phyloP scores from a whole-genome alignment of 495 filamentous ascomycete genomes.

The Penicillium chermesinum region DNA sequence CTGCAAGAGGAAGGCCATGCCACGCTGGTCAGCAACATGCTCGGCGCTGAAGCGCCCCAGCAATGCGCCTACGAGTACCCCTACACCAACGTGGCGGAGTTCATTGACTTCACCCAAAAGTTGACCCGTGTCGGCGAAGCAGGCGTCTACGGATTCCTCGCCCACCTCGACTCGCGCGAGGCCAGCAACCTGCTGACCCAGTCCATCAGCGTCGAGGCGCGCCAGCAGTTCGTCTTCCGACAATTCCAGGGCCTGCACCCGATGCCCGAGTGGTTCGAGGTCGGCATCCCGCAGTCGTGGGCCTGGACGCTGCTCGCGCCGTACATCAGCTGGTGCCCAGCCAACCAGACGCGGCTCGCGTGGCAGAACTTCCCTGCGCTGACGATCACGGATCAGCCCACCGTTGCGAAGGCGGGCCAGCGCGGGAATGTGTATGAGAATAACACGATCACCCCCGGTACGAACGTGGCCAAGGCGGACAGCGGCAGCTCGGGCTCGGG shows the following conservation, averaged over 20 bases:
- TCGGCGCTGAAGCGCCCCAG: constrained; percentile 60
- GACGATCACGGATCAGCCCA: constrained; percentile 71
- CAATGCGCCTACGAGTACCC: constrained; percentile 84
- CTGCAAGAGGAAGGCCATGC: constrained; percentile 80
- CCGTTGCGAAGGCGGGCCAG: constrained; percentile 50
- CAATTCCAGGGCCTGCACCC: constrained; percentile 81
- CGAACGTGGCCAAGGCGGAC: constrained; percentile 23
- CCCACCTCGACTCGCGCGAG: constrained; percentile 73
- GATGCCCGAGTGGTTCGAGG: constrained; percentile 81
- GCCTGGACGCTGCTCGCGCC: constrained; percentile 81
- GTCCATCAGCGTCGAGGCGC: constrained; percentile 76
- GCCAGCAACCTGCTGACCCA: constrained; percentile 68
- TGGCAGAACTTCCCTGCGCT: constrained; percentile 90
- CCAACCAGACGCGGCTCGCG: constrained; percentile 65
- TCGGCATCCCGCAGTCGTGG: constrained; percentile 80
- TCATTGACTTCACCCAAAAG: constrained; percentile 82
- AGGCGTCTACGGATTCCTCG: constrained; percentile 79
- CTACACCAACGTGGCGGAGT: constrained; percentile 70
- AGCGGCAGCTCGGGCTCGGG: constrained; percentile 17
- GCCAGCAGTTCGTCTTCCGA: constrained; percentile 85
- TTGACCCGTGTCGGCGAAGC: constrained; percentile 77
- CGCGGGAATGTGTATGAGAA: constrained; percentile 49
- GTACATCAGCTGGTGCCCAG: constrained; percentile 75
- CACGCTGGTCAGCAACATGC: constrained; percentile 73
- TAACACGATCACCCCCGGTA: constrained; percentile 29